Percentiles rank a stretch among this genome's conserved stretches.
These are phyloP conservation scores for Microdochium bolleyi DNA, from an alignment of 2,329 filamentous ascomycete genomes.

Conservation along the genomic window DNA sequence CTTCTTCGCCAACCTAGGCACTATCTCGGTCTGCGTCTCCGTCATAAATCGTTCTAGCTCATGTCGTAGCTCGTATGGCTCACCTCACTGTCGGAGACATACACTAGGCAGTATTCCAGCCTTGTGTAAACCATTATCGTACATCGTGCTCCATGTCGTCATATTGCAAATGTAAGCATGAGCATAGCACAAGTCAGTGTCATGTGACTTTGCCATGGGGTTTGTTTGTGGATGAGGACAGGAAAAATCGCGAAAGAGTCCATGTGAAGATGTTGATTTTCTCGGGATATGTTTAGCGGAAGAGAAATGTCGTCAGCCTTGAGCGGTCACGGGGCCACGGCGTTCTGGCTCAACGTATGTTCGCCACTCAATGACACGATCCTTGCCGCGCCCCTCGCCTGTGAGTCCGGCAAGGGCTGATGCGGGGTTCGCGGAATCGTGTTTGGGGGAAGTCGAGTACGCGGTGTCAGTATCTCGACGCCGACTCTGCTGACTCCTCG, in stretches of 20 bases:
- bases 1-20: neutral
- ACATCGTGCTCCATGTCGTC: neutral
- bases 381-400: constrained; percentile 34
- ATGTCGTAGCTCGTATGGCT: neutral
- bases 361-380: constrained; percentile 40
- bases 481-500: neutral
- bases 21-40: neutral
- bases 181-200: neutral
- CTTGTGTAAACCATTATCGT: neutral
- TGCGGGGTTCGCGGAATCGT: constrained; percentile 3
- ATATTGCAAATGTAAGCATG: neutral
- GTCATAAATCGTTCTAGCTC: neutral
- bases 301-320: neutral
- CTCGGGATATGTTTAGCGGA: too few relatives aligned
- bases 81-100: neutral
- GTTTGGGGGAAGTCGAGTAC: neutral
- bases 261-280: too few relatives aligned
- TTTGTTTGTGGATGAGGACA: neutral
- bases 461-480: neutral
- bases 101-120: neutral
- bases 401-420: constrained; percentile 40
- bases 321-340: neutral
- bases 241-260: neutral
- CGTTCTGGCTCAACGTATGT: constrained; percentile 33
- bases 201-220: neutral